phyloP scores from a whole-genome alignment of 352 stramenopile species.

The Phytopythium mirpurense region DNA sequence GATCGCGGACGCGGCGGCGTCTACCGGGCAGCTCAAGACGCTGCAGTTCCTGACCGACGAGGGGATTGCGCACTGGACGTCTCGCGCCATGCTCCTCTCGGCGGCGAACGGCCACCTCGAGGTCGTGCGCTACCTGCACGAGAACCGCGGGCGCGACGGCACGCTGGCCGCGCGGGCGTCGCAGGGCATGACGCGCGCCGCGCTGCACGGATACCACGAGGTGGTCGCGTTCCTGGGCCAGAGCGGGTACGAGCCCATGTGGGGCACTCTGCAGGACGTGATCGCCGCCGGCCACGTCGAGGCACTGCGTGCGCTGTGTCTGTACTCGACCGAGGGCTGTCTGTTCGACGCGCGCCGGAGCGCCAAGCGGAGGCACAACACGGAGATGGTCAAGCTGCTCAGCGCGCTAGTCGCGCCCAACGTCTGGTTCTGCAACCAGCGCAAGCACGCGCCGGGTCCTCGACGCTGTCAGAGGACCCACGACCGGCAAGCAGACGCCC shows the following conservation, averaged over 20 bases:
- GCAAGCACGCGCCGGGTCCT: conserved; percentile 15
- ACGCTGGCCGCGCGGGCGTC: conserved; percentile 16
- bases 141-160: conserved; percentile 11
- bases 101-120: conserved; percentile 48
- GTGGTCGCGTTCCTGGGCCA: conserved; percentile 18
- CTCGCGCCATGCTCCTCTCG: conserved; percentile 36
- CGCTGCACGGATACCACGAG: conserved; percentile 18
- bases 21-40: conserved; percentile 30
- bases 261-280: conserved; percentile 23
- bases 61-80: conserved; percentile 28
- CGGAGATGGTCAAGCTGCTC: conserved; percentile 18
- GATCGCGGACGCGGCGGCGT: conserved; percentile 20
- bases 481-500: too few relatives aligned
- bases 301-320: conserved; percentile 20
- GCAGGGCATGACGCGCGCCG: conserved; percentile 24
- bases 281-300: conserved; percentile 18
- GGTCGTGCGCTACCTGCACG: conserved; percentile 40
- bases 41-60: conserved; percentile 38
- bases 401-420: conserved; percentile 17
- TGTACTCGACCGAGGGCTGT: conserved; percentile 25
- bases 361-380: conserved; percentile 15
- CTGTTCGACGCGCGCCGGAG: conserved; percentile 20
- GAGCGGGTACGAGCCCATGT: conserved; percentile 17
- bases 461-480: conserved; percentile 19
- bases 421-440: conserved; percentile 19